A percentile compares a stretch with the other conserved stretches of the same genome.
Evolutionary conservation across 2,329 filamentous ascomycete species (phyloP).

Genomic region (Nemania abortiva): DNA sequence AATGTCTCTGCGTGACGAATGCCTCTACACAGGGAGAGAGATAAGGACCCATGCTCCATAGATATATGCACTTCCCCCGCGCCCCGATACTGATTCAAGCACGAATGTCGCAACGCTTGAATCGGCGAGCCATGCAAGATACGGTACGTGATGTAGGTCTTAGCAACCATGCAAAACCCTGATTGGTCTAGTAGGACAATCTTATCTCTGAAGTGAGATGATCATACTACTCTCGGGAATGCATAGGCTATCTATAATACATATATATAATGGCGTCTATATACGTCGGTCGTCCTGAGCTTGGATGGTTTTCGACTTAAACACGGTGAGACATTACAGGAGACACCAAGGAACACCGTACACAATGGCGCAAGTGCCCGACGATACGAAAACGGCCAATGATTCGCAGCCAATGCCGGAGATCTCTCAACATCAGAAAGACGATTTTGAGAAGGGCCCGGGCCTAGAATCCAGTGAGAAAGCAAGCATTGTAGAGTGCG

Average conservation of each 20-base stretch:
- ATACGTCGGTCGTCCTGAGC: slow-evolving; percentile 2
- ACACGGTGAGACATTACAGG: not conserved
- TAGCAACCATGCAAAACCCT: not conserved
- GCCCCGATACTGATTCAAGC: slow-evolving; percentile 8
- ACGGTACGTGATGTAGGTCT: not conserved
- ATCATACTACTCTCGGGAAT: not conserved
- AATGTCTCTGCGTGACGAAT: slow-evolving; percentile 8
- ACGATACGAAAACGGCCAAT: slow-evolving; percentile 42
- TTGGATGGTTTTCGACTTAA: not conserved
- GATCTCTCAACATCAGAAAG: slow-evolving; percentile 34
- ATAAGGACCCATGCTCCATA: slow-evolving; percentile 34
- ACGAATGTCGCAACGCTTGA: not conserved
- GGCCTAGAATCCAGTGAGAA: slow-evolving; percentile 42
- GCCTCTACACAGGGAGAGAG: slow-evolving; percentile 8
- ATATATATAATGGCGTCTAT: not conserved
- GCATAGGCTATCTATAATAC: not conserved
- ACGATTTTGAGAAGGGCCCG: slow-evolving; percentile 38
- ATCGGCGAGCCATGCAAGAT: slow-evolving; percentile 13
- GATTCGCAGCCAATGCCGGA: slow-evolving; percentile 39
- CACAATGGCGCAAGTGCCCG: slow-evolving; percentile 37
- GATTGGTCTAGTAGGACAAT: slow-evolving; percentile 21
- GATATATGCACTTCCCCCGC: slow-evolving; percentile 31
- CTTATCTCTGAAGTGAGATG: slow-evolving; percentile 23
- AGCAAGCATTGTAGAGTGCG: slow-evolving; percentile 40
- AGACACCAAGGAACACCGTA: not conserved